Evolutionary conservation across 1,284 basidiomycete species (phyloP).

Genomic region (Taiwanofungus camphoratus): DNA sequence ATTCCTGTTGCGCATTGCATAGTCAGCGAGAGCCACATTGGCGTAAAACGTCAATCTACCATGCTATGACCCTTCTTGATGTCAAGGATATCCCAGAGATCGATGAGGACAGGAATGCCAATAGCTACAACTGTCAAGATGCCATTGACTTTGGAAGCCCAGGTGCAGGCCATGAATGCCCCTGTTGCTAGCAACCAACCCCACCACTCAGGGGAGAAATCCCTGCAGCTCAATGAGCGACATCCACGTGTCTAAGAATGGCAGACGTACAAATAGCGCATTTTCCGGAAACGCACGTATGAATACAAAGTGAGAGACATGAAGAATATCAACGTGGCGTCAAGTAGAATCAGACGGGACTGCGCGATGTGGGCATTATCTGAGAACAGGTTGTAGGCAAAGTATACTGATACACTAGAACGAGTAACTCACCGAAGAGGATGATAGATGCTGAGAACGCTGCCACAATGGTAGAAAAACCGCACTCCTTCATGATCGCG

Average conservation of each 20-base stretch:
- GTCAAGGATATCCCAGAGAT: conserved; percentile 95
- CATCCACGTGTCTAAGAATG: background rate
- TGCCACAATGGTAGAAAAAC: conserved; percentile 86
- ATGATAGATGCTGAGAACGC: conserved; percentile 85
- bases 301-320: conserved; percentile 90
- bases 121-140: conserved; percentile 88
- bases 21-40: background rate
- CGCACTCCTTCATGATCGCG: conserved; percentile 96
- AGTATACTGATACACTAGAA: conserved; percentile 5
- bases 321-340: conserved; percentile 94
- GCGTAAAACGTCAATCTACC: conserved; percentile 43
- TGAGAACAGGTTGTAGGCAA: conserved; percentile 1
- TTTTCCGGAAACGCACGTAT: conserved; percentile 95
- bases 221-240: conserved; percentile 39
- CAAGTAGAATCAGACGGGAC: conserved; percentile 92
- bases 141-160: conserved; percentile 98
- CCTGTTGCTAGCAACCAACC: conserved; percentile 90
- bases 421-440: conserved; percentile 62
- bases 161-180: conserved; percentile 89
- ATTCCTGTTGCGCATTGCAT: conserved; percentile 51
- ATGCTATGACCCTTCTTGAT: conserved; percentile 78
- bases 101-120: conserved; percentile 87
- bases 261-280: conserved; percentile 74
- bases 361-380: conserved; percentile 97
- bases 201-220: conserved; percentile 92